Conservation (phyloP, 2,329 filamentous ascomycete species). For the Aspergillus fischeri region DNA sequence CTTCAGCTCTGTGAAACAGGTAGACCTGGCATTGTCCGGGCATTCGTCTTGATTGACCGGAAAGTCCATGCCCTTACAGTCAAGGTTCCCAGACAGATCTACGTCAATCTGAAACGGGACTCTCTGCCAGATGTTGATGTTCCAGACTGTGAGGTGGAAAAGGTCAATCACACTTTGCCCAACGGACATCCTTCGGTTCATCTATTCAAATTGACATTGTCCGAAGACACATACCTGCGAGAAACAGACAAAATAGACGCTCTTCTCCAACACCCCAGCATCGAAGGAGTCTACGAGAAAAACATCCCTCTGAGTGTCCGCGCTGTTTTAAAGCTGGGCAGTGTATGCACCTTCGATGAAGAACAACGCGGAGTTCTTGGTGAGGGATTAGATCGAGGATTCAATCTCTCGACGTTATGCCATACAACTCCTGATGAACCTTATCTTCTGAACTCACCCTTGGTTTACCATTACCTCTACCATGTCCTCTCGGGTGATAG, state of each 20-base stretch:
- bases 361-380: slow-evolving; percentile 85
- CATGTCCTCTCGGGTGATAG: slow-evolving; percentile 87
- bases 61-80: slow-evolving; percentile 87
- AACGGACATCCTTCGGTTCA: slow-evolving; percentile 93
- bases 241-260: slow-evolving; percentile 77
- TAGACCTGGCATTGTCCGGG: slow-evolving; percentile 77
- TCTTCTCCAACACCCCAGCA: slow-evolving; percentile 85
- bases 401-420: slow-evolving; percentile 75
- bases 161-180: slow-evolving; percentile 86
- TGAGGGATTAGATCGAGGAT: slow-evolving; percentile 87
- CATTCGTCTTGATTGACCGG: slow-evolving; percentile 87
- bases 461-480: slow-evolving; percentile 88
- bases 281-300: slow-evolving; percentile 96
- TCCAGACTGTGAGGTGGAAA: slow-evolving; percentile 80
- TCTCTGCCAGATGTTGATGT: slow-evolving; percentile 87
- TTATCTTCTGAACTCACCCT: slow-evolving; percentile 70
- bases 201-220: slow-evolving; percentile 87
- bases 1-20: slow-evolving; percentile 81
- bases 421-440: slow-evolving; percentile 62
- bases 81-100: slow-evolving; percentile 83
- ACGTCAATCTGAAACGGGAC: slow-evolving; percentile 83
- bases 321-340: slow-evolving; percentile 84
- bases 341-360: slow-evolving; percentile 89
- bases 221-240: slow-evolving; percentile 80
- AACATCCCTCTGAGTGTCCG: slow-evolving; percentile 82